Conservation (phyloP, 768 basidiomycete species). For the Dendrothele bispora region DNA sequence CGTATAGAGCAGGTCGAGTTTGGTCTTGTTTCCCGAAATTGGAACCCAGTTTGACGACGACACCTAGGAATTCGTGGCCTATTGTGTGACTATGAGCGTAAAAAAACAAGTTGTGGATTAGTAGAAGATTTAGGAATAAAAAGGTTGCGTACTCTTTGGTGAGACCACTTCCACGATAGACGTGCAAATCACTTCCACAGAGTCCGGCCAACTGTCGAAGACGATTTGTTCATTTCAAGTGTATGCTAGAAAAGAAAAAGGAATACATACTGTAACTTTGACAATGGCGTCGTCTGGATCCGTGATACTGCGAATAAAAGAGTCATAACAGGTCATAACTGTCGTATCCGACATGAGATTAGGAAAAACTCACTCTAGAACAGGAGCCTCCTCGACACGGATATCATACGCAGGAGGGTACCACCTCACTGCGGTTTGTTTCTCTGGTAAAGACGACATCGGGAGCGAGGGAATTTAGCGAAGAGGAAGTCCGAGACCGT, state of each 20-base stretch:
- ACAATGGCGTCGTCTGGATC: conserved; percentile 79
- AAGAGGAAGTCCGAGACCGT: too few species aligned
- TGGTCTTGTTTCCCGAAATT: conserved; percentile 44
- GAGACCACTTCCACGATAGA: conserved; percentile 65
- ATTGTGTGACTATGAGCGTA: conserved; percentile 49
- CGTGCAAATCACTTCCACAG: conserved; percentile 75
- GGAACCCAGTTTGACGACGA: conserved; percentile 65
- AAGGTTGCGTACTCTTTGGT: conserved; percentile 58
- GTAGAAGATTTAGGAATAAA: background rate
- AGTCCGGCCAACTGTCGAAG: conserved; percentile 57
- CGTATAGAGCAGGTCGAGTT: conserved; percentile 62
- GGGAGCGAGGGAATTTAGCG: too few species aligned
- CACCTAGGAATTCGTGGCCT: conserved; percentile 80
- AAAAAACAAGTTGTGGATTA: background rate
- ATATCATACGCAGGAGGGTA: conserved; percentile 71
- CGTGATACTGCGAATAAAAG: conserved; percentile 46
- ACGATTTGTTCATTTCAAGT: background rate
- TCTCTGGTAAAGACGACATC: background rate
- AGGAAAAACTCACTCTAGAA: conserved; percentile 42
- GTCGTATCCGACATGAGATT: background rate
- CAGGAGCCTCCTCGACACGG: conserved; percentile 60
- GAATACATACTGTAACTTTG: conserved; percentile 57
- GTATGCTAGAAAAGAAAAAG: background rate
- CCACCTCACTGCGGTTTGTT: conserved; percentile 49
- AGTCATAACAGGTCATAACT: background rate